Conservation (phyloP, 2,329 filamentous ascomycete genomes). For the Gremmenia infestans region DNA sequence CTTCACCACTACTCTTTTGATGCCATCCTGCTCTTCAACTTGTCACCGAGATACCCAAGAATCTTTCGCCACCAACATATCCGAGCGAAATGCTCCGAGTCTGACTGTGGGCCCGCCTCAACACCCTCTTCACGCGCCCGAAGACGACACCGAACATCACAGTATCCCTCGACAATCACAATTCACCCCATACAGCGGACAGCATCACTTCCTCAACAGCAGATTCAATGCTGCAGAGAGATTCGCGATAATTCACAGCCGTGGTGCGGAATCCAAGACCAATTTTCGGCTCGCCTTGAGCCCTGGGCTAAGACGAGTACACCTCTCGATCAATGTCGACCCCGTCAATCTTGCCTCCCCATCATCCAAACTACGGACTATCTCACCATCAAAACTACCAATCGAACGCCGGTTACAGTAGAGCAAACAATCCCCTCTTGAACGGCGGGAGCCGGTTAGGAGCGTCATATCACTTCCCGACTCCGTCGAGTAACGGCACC, state of each 20-base stretch:
- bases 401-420: constrained; percentile 44
- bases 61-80: not conserved
- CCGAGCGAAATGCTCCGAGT: constrained; percentile 14
- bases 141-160: constrained; percentile 13
- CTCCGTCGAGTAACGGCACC: constrained; percentile 29
- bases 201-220: constrained; percentile 4
- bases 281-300: constrained; percentile 14
- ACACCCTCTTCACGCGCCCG: constrained; percentile 6
- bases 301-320: constrained; percentile 20
- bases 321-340: constrained; percentile 60
- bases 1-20: constrained; percentile 4
- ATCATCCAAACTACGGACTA: constrained; percentile 60
- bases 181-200: constrained; percentile 10
- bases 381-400: constrained; percentile 53
- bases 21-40: not conserved
- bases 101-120: constrained; percentile 2
- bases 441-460: constrained; percentile 30
- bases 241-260: too few species aligned
- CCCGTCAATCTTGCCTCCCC: constrained; percentile 67
- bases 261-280: not conserved
- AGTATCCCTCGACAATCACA: constrained; percentile 11
- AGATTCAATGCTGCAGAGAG: constrained; percentile 17
- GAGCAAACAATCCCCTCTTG: constrained; percentile 39
- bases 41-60: not conserved
- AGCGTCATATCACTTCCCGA: constrained; percentile 27